These are phyloP conservation scores for Phytomonas francai DNA, from an alignment of 208 protist genomes.

Conservation along the genomic window DNA sequence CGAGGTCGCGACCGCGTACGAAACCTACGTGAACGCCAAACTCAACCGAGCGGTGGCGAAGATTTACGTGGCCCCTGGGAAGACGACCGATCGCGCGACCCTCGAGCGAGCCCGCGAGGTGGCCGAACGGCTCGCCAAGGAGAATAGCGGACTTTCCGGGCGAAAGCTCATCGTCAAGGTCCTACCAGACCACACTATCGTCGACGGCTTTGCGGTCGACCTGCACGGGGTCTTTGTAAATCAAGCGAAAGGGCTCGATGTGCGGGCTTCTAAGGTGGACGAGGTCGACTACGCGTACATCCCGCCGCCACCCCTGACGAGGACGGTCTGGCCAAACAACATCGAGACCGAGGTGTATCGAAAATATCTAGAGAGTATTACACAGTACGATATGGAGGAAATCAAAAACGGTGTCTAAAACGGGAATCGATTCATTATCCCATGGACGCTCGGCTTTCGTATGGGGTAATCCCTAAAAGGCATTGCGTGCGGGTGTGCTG, in stretches of 20 bases:
- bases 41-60: conserved; percentile 72
- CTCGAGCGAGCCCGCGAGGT: conserved; percentile 57
- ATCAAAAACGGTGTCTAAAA: conserved; percentile 74
- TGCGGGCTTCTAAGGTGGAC: conserved; percentile 18
- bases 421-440: background rate
- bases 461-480: background rate
- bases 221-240: conserved; percentile 77
- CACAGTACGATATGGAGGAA: conserved; percentile 82
- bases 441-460: background rate
- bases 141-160: conserved; percentile 54
- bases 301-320: conserved; percentile 37
- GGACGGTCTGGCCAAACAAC: conserved; percentile 81
- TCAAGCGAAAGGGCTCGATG: conserved; percentile 50
- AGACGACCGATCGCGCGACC: conserved; percentile 33
- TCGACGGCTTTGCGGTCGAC: conserved; percentile 83
- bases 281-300: conserved; percentile 84
- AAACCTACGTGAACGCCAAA: conserved; percentile 84
- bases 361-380: conserved; percentile 79
- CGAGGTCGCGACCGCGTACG: conserved; percentile 78
- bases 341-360: conserved; percentile 82
- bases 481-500: conserved; percentile 1
- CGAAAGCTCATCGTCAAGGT: conserved; percentile 65
- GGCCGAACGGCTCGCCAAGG: conserved; percentile 62
- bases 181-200: conserved; percentile 76
- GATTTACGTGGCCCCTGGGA: conserved; percentile 76